Conservation (phyloP, 2,329 filamentous ascomycete genomes). For the Ophiocordyceps unilateralis region DNA sequence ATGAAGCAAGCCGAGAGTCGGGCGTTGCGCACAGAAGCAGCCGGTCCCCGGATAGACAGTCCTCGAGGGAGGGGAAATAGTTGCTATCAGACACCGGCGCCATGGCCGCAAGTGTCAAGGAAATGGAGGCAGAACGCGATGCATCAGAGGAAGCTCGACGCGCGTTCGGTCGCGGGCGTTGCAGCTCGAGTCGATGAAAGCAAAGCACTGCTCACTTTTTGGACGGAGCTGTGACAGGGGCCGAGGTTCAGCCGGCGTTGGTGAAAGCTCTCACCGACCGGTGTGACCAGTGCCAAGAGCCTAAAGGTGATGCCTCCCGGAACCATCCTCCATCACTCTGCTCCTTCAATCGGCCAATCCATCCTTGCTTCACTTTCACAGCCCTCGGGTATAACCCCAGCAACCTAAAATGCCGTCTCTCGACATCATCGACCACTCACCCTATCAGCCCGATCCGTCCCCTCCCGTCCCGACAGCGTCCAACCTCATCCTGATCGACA, state of each 20-base stretch:
- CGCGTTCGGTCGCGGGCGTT: conserved; percentile 6
- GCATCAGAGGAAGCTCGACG: conserved; percentile 13
- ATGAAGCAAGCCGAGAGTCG: conserved; percentile 1
- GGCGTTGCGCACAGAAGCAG: conserved; percentile 52
- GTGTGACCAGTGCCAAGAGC: not conserved
- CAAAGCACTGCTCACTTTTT: conserved; percentile 8
- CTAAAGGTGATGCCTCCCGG: too few species aligned
- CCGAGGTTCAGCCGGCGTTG: conserved; percentile 11
- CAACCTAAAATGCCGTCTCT: conserved; percentile 24
- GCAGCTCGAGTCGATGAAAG: not conserved
- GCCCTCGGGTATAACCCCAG: too few species aligned
- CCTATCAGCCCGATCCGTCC: conserved; percentile 62
- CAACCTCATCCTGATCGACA: conserved; percentile 92
- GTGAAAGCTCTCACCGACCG: too few species aligned
- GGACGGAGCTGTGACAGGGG: conserved; percentile 9
- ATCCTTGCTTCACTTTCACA: too few species aligned
- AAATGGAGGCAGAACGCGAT: conserved; percentile 18
- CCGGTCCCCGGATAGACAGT: conserved; percentile 66
- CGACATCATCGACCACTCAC: conserved; percentile 61
- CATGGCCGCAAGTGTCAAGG: conserved; percentile 45
- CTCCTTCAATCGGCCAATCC: too few species aligned
- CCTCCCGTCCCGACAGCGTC: conserved; percentile 60
- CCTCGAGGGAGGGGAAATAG: conserved; percentile 73
- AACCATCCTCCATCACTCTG: too few species aligned
- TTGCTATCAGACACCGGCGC: conserved; percentile 49